Evolutionary conservation across 2,329 filamentous ascomycete genomes (phyloP).

Genomic region (Fulvia fulva): DNA sequence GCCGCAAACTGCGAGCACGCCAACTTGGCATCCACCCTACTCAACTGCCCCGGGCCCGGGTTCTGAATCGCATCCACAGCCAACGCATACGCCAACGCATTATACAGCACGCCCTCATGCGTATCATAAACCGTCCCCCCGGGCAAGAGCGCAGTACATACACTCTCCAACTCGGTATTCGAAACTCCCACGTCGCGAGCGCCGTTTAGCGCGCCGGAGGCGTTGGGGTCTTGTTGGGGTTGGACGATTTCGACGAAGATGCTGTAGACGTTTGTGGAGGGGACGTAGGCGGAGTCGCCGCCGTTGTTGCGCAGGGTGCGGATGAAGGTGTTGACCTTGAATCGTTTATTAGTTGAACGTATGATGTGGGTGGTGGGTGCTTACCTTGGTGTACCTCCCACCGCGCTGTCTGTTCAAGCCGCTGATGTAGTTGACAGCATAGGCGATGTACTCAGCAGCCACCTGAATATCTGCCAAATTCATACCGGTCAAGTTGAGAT

Average conservation of each 20-base stretch:
- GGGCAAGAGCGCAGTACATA: constrained; percentile 36
- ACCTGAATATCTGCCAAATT: constrained; percentile 48
- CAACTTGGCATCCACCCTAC: constrained; percentile 35
- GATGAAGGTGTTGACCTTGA: constrained; percentile 41
- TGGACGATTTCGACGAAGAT: constrained; percentile 51
- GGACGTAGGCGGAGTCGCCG: constrained; percentile 52
- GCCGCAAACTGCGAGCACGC: constrained; percentile 38
- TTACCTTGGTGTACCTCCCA: neutral
- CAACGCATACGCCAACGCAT: constrained; percentile 43
- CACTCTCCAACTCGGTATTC: constrained; percentile 47
- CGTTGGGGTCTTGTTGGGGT: constrained; percentile 44
- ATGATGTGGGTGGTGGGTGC: too few relatives aligned
- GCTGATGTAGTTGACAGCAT: constrained; percentile 55
- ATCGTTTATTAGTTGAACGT: too few relatives aligned
- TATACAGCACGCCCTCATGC: constrained; percentile 49
- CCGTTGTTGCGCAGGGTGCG: constrained; percentile 40
- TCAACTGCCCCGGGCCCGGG: constrained; percentile 41
- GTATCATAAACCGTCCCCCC: constrained; percentile 43
- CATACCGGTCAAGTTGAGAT: constrained; percentile 51
- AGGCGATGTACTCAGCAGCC: constrained; percentile 53
- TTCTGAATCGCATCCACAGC: constrained; percentile 47
- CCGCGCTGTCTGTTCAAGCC: neutral
- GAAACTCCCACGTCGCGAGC: constrained; percentile 44
- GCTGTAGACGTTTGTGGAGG: constrained; percentile 52
- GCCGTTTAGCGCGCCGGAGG: constrained; percentile 45